phyloP scores from a whole-genome alignment of 2,329 filamentous ascomycete genomes.

The Fusarium tuaranense region DNA sequence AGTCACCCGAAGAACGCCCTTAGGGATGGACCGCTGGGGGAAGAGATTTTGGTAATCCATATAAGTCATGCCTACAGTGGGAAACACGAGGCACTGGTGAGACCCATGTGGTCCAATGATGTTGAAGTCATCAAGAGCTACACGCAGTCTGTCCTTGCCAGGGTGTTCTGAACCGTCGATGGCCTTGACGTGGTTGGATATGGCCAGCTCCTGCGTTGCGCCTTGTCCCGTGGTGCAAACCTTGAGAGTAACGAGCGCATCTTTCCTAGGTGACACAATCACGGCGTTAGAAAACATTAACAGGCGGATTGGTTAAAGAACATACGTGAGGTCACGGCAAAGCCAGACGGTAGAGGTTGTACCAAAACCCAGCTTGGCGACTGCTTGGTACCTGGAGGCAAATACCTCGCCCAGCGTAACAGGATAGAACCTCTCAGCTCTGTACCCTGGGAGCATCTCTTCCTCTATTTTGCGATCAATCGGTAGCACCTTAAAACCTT shows the following conservation, averaged over 20 bases:
- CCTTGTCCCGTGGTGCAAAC: neutral
- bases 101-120: neutral
- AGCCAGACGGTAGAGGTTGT: conserved; percentile 2
- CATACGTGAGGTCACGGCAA: neutral
- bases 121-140: neutral
- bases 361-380: conserved; percentile 2
- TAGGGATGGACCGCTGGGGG: neutral
- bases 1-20: neutral
- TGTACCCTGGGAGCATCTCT: neutral
- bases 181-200: neutral
- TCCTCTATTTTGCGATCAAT: neutral
- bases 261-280: neutral
- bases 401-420: neutral
- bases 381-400: neutral
- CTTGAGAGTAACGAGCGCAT: neutral
- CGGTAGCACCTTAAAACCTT: neutral
- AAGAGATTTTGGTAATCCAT: neutral
- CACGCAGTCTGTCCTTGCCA: neutral
- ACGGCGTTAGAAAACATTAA: neutral
- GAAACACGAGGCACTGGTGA: neutral
- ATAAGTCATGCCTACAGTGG: neutral
- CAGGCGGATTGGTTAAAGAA: neutral
- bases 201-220: neutral
- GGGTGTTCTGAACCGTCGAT: neutral
- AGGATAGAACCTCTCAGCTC: neutral